These are phyloP conservation scores for Gryganskiella cystojenkinii DNA, from an alignment of 192 early-diverging fungal genomes.

Conservation along the genomic window DNA sequence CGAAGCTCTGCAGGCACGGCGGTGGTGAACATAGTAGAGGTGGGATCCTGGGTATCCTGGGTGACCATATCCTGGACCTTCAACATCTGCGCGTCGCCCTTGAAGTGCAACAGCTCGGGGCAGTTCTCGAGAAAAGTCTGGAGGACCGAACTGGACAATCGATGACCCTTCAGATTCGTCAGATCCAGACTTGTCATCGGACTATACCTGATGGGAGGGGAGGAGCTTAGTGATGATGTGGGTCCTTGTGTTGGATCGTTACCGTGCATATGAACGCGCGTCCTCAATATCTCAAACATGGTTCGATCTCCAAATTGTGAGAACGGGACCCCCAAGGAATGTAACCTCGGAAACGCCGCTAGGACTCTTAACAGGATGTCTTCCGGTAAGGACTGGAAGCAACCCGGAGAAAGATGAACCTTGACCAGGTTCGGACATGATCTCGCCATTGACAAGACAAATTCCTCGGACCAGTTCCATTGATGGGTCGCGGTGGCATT, in stretches of 20 bases:
- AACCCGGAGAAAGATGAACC: slow-evolving; percentile 6
- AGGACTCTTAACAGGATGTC: background rate
- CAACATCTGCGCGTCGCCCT: background rate
- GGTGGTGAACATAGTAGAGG: too few species aligned
- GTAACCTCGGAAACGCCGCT: slow-evolving; percentile 6
- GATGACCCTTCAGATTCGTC: slow-evolving; percentile 1
- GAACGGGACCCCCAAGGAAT: background rate
- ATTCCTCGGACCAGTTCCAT: slow-evolving; percentile 14
- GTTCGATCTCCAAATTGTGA: slow-evolving; percentile 15
- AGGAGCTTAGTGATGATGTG: background rate
- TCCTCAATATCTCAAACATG: slow-evolving; percentile 1
- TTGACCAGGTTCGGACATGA: slow-evolving; percentile 15
- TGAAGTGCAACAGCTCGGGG: background rate
- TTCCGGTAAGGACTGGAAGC: slow-evolving; percentile 10
- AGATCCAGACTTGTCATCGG: slow-evolving; percentile 14
- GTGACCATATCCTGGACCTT: slow-evolving; percentile 10
- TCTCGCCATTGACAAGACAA: background rate
- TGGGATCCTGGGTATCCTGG: background rate
- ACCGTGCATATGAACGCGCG: background rate
- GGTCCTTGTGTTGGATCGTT: background rate
- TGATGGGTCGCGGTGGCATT: slow-evolving; percentile 3
- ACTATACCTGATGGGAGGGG: background rate
- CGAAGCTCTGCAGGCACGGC: too few species aligned
- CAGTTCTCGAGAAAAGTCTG: slow-evolving; percentile 3
- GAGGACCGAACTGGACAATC: background rate